Percentiles rank a stretch among this genome's conserved stretches.
These are phyloP conservation scores for Chlamydomonas incerta DNA, from an alignment of 139 green algal genomes.

Conservation along the genomic window DNA sequence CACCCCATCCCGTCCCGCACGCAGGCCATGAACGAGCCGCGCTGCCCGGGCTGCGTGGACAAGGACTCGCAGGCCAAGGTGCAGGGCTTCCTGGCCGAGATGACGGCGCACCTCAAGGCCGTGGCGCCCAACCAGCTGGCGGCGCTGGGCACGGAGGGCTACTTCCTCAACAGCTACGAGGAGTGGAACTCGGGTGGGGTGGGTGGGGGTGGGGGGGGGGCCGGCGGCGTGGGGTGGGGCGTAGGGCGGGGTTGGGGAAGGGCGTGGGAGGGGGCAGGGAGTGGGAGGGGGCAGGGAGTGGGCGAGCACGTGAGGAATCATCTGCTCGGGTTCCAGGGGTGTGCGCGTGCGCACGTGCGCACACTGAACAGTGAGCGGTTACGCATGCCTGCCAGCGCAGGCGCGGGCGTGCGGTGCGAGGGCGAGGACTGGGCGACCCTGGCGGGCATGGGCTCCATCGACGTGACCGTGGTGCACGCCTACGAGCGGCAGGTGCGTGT, in stretches of 20 bases:
- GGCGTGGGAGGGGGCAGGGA: too few relatives aligned
- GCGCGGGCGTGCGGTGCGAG: slow-evolving; percentile 30
- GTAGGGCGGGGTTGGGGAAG: too few relatives aligned
- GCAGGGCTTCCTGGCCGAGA: not conserved
- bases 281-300: too few relatives aligned
- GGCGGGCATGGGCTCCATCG: not conserved
- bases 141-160: slow-evolving; percentile 42
- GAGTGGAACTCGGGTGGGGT: not conserved
- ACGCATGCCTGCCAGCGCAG: too few relatives aligned
- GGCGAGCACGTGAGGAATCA: too few relatives aligned
- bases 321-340: too few relatives aligned
- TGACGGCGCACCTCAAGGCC: not conserved
- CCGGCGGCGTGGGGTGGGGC: too few relatives aligned
- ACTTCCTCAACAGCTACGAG: slow-evolving; percentile 34
- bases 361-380: too few relatives aligned
- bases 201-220: too few relatives aligned
- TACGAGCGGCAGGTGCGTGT: slow-evolving; percentile 33
- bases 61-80: not conserved
- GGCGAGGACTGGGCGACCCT: slow-evolving; percentile 39
- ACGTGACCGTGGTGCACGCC: slow-evolving; percentile 16
- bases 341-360: too few relatives aligned
- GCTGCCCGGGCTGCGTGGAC: slow-evolving; percentile 13
- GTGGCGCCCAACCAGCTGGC: slow-evolving; percentile 22
- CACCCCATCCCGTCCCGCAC: too few relatives aligned
- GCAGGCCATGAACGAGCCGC: slow-evolving; percentile 22